Evolutionary conservation across 345 rosid genomes (phyloP), one percentile per base, ranked within the genome.

Genomic region (Carallia brachiata): DNA sequence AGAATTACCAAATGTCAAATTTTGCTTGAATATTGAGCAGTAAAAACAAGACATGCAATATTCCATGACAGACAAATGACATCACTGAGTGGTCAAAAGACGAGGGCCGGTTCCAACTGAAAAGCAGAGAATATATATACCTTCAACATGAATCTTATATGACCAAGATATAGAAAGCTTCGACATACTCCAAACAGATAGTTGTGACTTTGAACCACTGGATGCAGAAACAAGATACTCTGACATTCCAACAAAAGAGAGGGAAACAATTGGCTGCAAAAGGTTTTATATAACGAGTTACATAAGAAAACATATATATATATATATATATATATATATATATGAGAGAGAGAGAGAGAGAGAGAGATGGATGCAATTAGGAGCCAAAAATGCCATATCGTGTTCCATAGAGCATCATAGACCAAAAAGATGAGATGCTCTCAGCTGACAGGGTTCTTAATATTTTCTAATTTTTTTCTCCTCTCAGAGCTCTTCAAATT

Each of bases 141-240:
- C 98, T 95, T 92, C 98, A 59, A 86, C 71, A 30, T 81, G 87
- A 73, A 95, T 84, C 82, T 72, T 80, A 81, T 85, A 90, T 34
- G 99, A 95, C 98, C 99, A 92, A 13, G 84, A 85, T 44, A 77
- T 10, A 63, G 91, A 84, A 47, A 86, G 80, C 75, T 83, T 87
- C 54, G 92, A 82, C 87, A 89, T 72, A 65, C 81, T 86, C 98
- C 99, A 95, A 65, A 90, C 82, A 66, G 92, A 85, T 13, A 92
- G 70, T 67, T 90, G 92, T 1, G 97, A 87, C 61, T 81, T 84
- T 1, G 83, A 78, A 74, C 84, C 86, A 73, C 81, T 34, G 10
- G 97, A 85, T 65, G 89, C 87, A 47, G 96, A 84, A 75, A 89
- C 90, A 79, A 95, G 86, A 82, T 84, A 82, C 71, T 86, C 97